Evolutionary conservation across 1,284 basidiomycete genomes (phyloP).

Genomic region (Apiotrichum siamense): DNA sequence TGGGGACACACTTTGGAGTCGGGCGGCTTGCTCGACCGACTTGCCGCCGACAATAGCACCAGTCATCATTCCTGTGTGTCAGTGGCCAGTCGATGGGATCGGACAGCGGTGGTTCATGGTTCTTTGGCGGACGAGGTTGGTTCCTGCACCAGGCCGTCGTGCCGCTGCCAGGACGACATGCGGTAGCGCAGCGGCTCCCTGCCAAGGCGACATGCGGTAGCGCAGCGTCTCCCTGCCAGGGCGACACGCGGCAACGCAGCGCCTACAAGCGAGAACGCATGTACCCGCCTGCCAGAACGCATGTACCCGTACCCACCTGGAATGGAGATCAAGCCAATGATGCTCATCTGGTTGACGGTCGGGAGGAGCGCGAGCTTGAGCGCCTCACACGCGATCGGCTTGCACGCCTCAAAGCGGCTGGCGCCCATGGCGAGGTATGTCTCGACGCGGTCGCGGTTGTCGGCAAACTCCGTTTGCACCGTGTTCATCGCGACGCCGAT

Average conservation of each 20-base stretch:
- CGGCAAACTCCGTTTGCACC: constrained; percentile 48
- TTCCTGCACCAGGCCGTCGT: too few relatives aligned
- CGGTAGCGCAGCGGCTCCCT: too few relatives aligned
- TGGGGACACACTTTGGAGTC: constrained; percentile 63
- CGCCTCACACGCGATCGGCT: constrained; percentile 67
- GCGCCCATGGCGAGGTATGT: constrained; percentile 77
- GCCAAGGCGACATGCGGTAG: too few relatives aligned
- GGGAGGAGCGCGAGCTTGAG: constrained; percentile 71
- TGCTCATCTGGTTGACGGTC: constrained; percentile 77
- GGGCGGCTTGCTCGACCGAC: constrained; percentile 72
- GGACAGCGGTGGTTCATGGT: background rate
- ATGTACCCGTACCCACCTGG: constrained; percentile 50
- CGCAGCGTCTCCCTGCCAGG: too few relatives aligned
- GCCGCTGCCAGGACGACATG: too few relatives aligned
- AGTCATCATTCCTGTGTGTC: constrained; percentile 67
- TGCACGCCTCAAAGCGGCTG: constrained; percentile 66
- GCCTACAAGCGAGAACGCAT: too few relatives aligned
- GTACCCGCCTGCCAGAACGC: background rate
- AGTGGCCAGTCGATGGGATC: background rate
- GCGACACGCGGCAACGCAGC: too few relatives aligned
- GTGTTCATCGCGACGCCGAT: constrained; percentile 61
- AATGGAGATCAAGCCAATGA: constrained; percentile 65
- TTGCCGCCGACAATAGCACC: constrained; percentile 79
- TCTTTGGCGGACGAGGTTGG: too few relatives aligned
- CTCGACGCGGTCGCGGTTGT: constrained; percentile 75